phyloP scores from a whole-genome alignment of 2,329 filamentous ascomycete species.

The Talaromyces sp. region DNA sequence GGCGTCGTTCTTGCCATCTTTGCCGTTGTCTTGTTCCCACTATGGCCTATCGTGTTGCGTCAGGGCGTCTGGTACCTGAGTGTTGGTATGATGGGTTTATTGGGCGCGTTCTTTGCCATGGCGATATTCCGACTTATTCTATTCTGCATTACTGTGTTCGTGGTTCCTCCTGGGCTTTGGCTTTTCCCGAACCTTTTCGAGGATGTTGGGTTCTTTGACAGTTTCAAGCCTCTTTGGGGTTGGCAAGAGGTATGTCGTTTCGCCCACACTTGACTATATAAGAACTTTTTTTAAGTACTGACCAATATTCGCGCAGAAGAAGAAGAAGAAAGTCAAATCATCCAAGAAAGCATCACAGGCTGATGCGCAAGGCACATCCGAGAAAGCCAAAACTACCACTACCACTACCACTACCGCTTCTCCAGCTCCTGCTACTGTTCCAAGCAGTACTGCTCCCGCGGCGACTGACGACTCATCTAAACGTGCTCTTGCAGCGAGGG shows the following conservation, averaged over 20 bases:
- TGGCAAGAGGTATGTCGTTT: slow-evolving; percentile 82
- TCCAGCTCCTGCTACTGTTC: slow-evolving; percentile 25
- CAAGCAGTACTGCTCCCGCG: slow-evolving; percentile 21
- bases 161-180: slow-evolving; percentile 83
- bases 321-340: slow-evolving; percentile 37
- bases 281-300: not conserved
- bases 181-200: slow-evolving; percentile 97
- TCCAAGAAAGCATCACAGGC: slow-evolving; percentile 14
- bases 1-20: slow-evolving; percentile 81
- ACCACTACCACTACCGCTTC: slow-evolving; percentile 36
- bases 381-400: slow-evolving; percentile 24
- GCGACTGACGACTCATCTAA: slow-evolving; percentile 19
- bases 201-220: slow-evolving; percentile 97
- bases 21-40: slow-evolving; percentile 84
- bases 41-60: slow-evolving; percentile 88
- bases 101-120: slow-evolving; percentile 96
- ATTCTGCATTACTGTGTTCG: slow-evolving; percentile 88
- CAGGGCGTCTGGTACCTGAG: slow-evolving; percentile 96
- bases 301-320: slow-evolving; percentile 25
- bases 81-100: slow-evolving; percentile 83
- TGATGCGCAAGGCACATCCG: slow-evolving; percentile 1
- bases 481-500: slow-evolving; percentile 39
- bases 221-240: slow-evolving; percentile 91
- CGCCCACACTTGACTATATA: not conserved
- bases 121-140: slow-evolving; percentile 93